Evolutionary conservation across 2,329 filamentous ascomycete genomes (phyloP), one percentile per base, ranked within the genome.

Genomic region (Epichloe festucae): DNA sequence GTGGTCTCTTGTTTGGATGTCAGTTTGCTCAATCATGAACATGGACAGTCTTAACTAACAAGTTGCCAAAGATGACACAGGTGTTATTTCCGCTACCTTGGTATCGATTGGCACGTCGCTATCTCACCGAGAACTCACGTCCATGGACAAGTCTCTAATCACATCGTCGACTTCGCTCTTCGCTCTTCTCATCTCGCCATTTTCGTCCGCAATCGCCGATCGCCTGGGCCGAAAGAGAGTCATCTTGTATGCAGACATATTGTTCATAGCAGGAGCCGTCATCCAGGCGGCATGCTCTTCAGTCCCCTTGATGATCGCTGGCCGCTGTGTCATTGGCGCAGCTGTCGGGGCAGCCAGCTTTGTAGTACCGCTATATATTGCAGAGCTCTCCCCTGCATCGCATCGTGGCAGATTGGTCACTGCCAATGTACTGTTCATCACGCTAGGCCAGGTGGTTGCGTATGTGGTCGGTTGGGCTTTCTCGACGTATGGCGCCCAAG

Each of bases 351-450:
- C 82, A 2, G 86, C 85, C 8, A 89, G 84, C 62, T 86, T 94
- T 59, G 86, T 94, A 4, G 84, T 88, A 34, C 90, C 90, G 45
- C 67, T 96, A 59, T 95, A 95, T 68, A 91, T 96, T 54, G 84
- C 86, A 8, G 91, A 97, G 67, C 72, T 95, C 12, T 82, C 3
- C 90, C 91, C 23, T 0, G 80, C 87, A 2, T 75, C 80, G 21
- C 80, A 86, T 54, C 74, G 91, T 51, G 91, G 91, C 14, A 73
- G 86, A 41, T 71, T 97, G 41, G 85, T 96, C 4, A 94, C 89
- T 1, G 78, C 93, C 52, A 84, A 88, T 53, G 81, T 85, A 27
- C 70, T 96, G 21, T 89, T 94, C 58, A 84, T 96, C 52, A 95
- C 90, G 0, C 73, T 87, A 11, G 91, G 91, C 0, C 90, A 96